These are phyloP conservation scores for Lagenidium giganteum DNA, from an alignment of 352 stramenopile species.

Conservation along the genomic window DNA sequence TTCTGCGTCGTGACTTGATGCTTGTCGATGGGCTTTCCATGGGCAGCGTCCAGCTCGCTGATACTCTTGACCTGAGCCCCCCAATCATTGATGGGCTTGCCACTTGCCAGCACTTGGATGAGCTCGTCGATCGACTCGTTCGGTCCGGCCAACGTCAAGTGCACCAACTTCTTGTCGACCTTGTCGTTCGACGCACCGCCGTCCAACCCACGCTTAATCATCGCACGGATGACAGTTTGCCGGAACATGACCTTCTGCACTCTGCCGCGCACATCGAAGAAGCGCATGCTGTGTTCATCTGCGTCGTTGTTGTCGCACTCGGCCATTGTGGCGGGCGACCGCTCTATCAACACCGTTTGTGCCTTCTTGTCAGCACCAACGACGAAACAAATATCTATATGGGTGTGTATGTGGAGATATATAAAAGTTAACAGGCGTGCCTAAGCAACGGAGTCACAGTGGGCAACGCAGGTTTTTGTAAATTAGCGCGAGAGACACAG, in stretches of 20 bases:
- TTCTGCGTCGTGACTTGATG: slow-evolving; percentile 74
- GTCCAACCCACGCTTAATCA: slow-evolving; percentile 52
- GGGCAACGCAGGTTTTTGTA: too few species aligned
- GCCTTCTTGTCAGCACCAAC: too few species aligned
- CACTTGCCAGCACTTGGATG: slow-evolving; percentile 33
- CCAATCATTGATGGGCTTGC: slow-evolving; percentile 64
- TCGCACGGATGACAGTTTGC: slow-evolving; percentile 72
- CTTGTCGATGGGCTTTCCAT: slow-evolving; percentile 26
- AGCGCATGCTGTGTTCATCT: too few species aligned
- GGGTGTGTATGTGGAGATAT: too few species aligned
- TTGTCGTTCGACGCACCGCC: slow-evolving; percentile 69
- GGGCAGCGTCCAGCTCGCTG: slow-evolving; percentile 31
- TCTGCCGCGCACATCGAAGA: slow-evolving; percentile 57
- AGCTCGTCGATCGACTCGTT: slow-evolving; percentile 34
- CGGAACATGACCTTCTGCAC: slow-evolving; percentile 85
- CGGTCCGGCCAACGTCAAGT: slow-evolving; percentile 52
- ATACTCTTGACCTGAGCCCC: slow-evolving; percentile 37
- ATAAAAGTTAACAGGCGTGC: too few species aligned
- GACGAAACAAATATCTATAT: too few species aligned
- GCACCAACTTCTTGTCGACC: slow-evolving; percentile 46
- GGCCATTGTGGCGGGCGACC: too few species aligned
- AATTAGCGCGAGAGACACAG: too few species aligned
- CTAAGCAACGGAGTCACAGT: too few species aligned
- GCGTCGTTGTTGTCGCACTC: background rate
- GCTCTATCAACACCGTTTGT: too few species aligned